Evolutionary conservation across 1,284 basidiomycete genomes (phyloP), one percentile per base, ranked within the genome.

Genomic region (Tremellales sp.): DNA sequence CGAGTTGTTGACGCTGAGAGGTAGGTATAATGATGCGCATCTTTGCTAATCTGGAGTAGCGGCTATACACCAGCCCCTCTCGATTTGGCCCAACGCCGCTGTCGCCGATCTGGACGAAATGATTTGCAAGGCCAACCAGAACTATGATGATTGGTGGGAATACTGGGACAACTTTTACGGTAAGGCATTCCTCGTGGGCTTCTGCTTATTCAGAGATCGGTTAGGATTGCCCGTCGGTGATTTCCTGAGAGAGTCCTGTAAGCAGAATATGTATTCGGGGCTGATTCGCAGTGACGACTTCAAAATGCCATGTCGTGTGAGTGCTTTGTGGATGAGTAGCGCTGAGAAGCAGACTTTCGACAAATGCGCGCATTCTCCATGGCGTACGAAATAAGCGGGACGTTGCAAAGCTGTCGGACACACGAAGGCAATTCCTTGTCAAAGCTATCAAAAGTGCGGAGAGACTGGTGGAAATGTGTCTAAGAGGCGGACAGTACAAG

Each of bases 121-220:
- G 26, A 54, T 74, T 3, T 54, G 60, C 7, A 48, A 59, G 18
- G 63, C 65, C 24, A 70, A 73, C 33, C 49, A 58, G 21, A 48
- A 53, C 10, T 60, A 64, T 18, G 53, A 56, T 1, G 43, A 53
- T 22, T 74, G 72, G 71, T 65, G 56, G 38, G 47, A 57, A 12
- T 62, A 72, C 40, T 74, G 72, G 72, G 66, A 71, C 33, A 47
- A 44, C 0, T 66, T 60, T 36, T 67, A 58, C 41, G 50, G 58
- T 55, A 33, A 26, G 56, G 49, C 25, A 14, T 7, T 39, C 21
- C 13, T 32, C 38, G n/a, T 22, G 12, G 29, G 25, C 4, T 13
- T 12, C 6, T 24, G 37, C 40, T 47, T 16, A 45, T 34, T 31
- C 7, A 22, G 25, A 51, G 50, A 43, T 26, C 53, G 47, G 7